Evolutionary conservation across 345 rosid genomes (phyloP).

Genomic region (Citrus reticulata): DNA sequence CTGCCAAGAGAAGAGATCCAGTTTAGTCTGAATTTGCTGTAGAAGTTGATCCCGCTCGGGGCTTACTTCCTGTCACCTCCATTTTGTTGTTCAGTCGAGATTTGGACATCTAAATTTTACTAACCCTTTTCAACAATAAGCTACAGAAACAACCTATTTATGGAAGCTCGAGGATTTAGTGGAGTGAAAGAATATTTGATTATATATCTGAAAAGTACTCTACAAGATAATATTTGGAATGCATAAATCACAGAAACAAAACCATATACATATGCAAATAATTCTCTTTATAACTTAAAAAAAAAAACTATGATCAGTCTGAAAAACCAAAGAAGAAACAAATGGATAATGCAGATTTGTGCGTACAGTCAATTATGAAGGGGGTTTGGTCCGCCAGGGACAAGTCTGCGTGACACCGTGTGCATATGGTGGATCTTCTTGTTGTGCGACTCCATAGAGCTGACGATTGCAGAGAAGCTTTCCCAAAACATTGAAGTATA

Average conservation of each 20-base stretch:
- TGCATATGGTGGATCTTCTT: conserved; percentile 3
- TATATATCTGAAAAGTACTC: background rate
- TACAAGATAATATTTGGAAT: background rate
- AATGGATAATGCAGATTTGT: background rate
- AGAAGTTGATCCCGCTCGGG: no score
- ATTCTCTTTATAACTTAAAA: background rate
- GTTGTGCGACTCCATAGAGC: conserved; percentile 10
- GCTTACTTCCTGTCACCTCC: no score
- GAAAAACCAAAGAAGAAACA: background rate
- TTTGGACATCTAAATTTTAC: background rate
- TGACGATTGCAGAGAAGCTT: conserved; percentile 20
- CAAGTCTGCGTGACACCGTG: conserved; percentile 31
- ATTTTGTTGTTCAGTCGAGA: no score
- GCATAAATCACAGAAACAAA: background rate
- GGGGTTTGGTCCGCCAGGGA: conserved; percentile 43
- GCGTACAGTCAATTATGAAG: conserved; percentile 37
- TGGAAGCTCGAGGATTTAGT: background rate
- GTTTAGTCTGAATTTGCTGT: no score
- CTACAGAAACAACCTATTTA: background rate
- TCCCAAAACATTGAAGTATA: conserved; percentile 17
- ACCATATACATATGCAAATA: background rate
- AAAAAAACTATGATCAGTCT: background rate
- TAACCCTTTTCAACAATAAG: background rate
- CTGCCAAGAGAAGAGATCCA: no score
- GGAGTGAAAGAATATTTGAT: background rate